Base-by-base conservation (phyloP, 2,329 filamentous ascomycete species). In the Aureobasidium melanogenum region DNA sequence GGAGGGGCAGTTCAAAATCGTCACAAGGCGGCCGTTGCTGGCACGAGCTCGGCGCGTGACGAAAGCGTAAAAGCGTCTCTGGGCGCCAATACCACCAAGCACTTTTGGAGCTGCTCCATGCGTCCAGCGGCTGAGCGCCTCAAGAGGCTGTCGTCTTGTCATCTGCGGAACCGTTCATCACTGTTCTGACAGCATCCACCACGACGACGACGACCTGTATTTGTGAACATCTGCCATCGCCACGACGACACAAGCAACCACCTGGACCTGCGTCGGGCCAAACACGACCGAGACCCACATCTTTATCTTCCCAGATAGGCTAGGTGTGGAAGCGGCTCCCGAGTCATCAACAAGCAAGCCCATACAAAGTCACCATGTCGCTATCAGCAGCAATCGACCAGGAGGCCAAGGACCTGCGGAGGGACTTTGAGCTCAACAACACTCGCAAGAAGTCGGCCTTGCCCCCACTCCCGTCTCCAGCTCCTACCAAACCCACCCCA, bases 331-430 rank as follows among this genome's bases (percentile, higher is more conserved):
- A 43, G 24, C 46, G 10, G 44, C 6, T 41, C 4, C 22, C 57
- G 36, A 38, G 30, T 47, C 54, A 47, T 47, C 24, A 38, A 32
- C 52, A 24, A 22, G 34, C 14, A 6, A 28, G 30, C 15, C 19
- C 22, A 39, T 39, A 26, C 19, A 43, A 39, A 51, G 47, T n/a
- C 1, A 56, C 32, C 41, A 61, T 61, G 60, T 61, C 60, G 60
- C 60, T 61, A 30, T 54, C 60, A 41, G 41, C 38, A 34, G 60
- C 60, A 22, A 52, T 61, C 43, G 60, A 61, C 32, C 38, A 44
- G 22, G 60, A 61, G 32, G 60, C 60, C 34, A 61, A 61, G 43
- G 60, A 61, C 22, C 48, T 61, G 38, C 48, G 60, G 9, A 14
- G 60, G 24, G 60, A 61, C 32, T 46, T 55, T 24, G 60, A 55